Percentiles rank a stretch among this genome's conserved stretches.
Conservation (phyloP, 192 early-diverging fungal species). For the Backusella tarrabulga region DNA sequence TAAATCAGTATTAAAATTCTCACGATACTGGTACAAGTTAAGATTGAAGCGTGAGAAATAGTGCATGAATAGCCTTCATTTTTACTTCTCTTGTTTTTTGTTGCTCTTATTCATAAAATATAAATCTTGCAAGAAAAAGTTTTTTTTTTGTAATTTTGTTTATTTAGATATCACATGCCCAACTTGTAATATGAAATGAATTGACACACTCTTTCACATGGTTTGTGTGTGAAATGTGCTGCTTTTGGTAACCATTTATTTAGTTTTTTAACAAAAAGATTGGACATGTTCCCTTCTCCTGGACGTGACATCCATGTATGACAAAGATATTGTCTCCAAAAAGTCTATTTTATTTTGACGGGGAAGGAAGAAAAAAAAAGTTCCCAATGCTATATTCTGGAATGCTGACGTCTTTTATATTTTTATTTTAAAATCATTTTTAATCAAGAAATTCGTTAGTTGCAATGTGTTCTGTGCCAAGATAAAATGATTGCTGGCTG, state of each 20-base stretch:
- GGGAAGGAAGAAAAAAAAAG: not conserved
- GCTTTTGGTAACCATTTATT: not conserved
- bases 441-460: no score
- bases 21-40: not conserved
- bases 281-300: no score
- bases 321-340: not conserved
- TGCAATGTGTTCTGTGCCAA: no score
- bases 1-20: not conserved
- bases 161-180: not conserved
- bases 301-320: not conserved
- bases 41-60: not conserved
- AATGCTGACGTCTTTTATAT: no score
- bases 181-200: not conserved
- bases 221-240: not conserved
- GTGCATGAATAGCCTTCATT: not conserved
- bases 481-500: no score
- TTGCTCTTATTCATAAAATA: not conserved
- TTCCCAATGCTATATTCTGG: no score
- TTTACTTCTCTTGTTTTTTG: not conserved
- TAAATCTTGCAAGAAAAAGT: no score
- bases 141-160: not conserved
- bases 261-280: not conserved
- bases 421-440: no score
- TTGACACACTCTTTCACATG: slow-evolving; percentile 6
- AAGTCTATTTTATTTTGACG: not conserved